Conservation (phyloP, 139 green algal genomes). For the Mesotaenium endlicherianum region DNA sequence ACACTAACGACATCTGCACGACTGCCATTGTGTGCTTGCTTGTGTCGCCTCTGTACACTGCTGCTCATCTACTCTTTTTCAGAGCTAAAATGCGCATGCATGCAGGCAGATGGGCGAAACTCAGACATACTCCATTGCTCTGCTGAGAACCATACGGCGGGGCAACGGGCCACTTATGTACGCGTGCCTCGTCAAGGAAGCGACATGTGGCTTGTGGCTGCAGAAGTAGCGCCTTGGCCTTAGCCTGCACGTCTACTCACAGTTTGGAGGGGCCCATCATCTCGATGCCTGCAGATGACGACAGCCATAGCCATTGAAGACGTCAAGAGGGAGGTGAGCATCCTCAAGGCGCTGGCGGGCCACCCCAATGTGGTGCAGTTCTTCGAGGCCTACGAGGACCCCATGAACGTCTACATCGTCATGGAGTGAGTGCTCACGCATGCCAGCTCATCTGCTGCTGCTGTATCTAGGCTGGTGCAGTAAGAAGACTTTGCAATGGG, state of each 20-base stretch:
- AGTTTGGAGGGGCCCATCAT: not conserved
- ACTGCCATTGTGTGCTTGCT: too few species aligned
- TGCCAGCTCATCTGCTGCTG: not conserved
- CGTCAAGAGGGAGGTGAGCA: conserved; percentile 85
- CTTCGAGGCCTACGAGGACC: conserved; percentile 76
- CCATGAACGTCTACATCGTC: conserved; percentile 59
- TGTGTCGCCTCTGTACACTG: too few species aligned
- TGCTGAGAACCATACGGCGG: too few species aligned
- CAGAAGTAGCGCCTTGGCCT: not conserved
- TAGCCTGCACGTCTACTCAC: not conserved
- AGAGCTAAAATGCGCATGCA: too few species aligned
- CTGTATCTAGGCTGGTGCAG: too few species aligned
- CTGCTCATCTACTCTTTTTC: too few species aligned
- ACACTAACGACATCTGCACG: too few species aligned
- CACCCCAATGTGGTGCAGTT: conserved; percentile 73
- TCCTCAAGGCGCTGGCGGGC: conserved; percentile 81
- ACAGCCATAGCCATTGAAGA: conserved; percentile 71
- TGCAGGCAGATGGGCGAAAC: too few species aligned
- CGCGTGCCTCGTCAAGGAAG: too few species aligned
- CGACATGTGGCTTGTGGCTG: not conserved
- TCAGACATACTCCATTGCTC: too few species aligned
- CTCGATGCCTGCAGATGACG: conserved; percentile 19
- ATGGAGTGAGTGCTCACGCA: conserved; percentile 63
- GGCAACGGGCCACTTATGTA: too few species aligned
- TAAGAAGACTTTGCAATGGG: too few species aligned